These are phyloP conservation scores for Euphorbia schlechtendalii DNA, from an alignment of 441 rosid genomes.

Conservation along the genomic window DNA sequence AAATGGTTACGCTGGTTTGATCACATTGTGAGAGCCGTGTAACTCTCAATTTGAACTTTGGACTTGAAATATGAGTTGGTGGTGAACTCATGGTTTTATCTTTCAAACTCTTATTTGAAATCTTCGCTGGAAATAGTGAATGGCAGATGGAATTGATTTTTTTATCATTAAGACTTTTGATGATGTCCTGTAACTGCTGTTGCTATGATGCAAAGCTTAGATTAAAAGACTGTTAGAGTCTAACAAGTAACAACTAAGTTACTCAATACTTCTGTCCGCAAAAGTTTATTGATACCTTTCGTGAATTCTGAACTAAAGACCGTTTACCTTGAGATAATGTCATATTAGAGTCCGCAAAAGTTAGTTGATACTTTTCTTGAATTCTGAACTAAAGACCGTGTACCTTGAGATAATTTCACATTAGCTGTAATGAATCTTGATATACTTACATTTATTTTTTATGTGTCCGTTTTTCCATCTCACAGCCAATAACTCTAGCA, in stretches of 20 bases:
- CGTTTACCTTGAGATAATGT: not conserved
- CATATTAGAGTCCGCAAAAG: not conserved
- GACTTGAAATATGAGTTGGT: not conserved
- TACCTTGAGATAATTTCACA: not conserved
- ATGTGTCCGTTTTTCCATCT: slow-evolving; percentile 3
- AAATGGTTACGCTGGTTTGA: not conserved
- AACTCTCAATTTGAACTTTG: not conserved
- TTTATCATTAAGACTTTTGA: not conserved
- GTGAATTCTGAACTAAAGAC: slow-evolving; percentile 3
- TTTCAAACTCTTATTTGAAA: not conserved
- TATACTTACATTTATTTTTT: not conserved
- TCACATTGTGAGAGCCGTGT: not conserved
- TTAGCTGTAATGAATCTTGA: not conserved
- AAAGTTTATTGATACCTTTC: not conserved
- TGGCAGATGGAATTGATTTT: not conserved
- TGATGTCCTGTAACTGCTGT: not conserved
- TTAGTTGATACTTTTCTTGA: not conserved
- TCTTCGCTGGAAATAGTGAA: not conserved
- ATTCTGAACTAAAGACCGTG: slow-evolving; percentile 1
- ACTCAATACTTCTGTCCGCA: too few relatives aligned
- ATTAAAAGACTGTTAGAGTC: not conserved
- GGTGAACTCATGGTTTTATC: not conserved
- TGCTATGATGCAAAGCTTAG: not conserved
- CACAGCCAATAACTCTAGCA: slow-evolving; percentile 93
- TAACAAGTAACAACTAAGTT: too few relatives aligned